Evolutionary conservation across 2,329 filamentous ascomycete genomes (phyloP), one percentile per base, ranked within the genome.

Genomic region (Pestalotiopsis sp.): DNA sequence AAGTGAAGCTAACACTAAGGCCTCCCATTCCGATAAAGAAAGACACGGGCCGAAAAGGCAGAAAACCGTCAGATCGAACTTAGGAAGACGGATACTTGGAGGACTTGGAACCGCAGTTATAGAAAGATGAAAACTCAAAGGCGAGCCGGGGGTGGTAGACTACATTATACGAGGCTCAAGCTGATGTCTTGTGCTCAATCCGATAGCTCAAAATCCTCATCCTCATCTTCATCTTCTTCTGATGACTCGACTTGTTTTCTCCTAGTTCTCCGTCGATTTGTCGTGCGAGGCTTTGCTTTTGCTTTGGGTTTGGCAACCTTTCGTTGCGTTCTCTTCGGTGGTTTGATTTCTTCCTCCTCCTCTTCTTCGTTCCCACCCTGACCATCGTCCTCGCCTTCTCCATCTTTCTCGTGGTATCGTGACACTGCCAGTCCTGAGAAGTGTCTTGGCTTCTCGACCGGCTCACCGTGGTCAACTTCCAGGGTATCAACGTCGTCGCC

Each of bases 401-500:
- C 6, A 20, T 12, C 9, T 20, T 13, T 13, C 6, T 39, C 13
- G 20, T 20, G 27, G 4, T 23, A 27, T 23, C 57, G 12, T 59
- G 38, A 64, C 17, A 64, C 25, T 14, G 60, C 60, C 38, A 20
- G 12, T 41, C 39, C n/a, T 7, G 39, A 45, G 6, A 66, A 38
- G 38, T 27, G 14, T 5, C n/a, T 63, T 12, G 27, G 25, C 27
- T 56, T 38, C 41, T 66, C 41, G 25, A 70, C 67, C 27, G 70
- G 25, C 23, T 72, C 70, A n/a, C 75, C 72, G 59, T 76, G 75
- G 38, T 78, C 76, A 17, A 77, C 73, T 67, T 77, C 70, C 20
- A 77, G 76, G 11, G 75, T 74, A 61, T 78, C 72, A 12, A 76
- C 68, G 9, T 61, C 66, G 0, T 84, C 83, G 3, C 85, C 82